Base-by-base conservation (phyloP, 257 asterid species). In the Lantana camara region DNA sequence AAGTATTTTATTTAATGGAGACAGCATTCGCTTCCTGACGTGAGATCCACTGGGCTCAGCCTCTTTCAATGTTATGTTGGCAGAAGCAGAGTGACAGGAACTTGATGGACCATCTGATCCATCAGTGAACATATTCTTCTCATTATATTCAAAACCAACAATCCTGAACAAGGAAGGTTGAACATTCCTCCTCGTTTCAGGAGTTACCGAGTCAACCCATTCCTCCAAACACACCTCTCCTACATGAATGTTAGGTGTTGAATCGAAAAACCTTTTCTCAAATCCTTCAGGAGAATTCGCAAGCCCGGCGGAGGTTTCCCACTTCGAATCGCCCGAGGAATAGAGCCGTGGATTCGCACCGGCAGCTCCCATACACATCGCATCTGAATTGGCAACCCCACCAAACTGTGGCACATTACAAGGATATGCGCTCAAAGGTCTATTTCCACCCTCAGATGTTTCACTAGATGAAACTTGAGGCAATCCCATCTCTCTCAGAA, bases 1-100 rank as follows among this genome's bases (percentile, higher is more conserved):
- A 65, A 77, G 82, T 80, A 82, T 68, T 64, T 71, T 81, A 42
- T 76, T 82, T 77, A 86, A 40, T 24, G 96, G 92, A 52, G 96
- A 89, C 54, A 82, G 77, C 79, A 89, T 59, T 32, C 91, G 77
- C 69, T 89, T 89, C 84, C 87, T 78, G 70, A 75, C 88, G 59
- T 56, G 63, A 38, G 79, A 72, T 68, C 83, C 82, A 66, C 73
- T 63, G 38, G 69, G 23, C 50, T 73, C 90, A 12, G 69, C 66
- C 57, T 66, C 82, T 74, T 70, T 73, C 42, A 38, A 35, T 51
- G 63, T 47, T 32, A 64, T 44, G 41, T 38, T 46, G 42, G 64
- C 71, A 60, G 72, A 49, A 50, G 64, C 41, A 64, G 79, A 42
- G 34, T 17, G 68, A 55, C 14, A 55, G 64, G 45, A 29, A 66